Evolutionary conservation across 371 early-diverging fungal genomes (phyloP).

Genomic region (Mortierella sp.): DNA sequence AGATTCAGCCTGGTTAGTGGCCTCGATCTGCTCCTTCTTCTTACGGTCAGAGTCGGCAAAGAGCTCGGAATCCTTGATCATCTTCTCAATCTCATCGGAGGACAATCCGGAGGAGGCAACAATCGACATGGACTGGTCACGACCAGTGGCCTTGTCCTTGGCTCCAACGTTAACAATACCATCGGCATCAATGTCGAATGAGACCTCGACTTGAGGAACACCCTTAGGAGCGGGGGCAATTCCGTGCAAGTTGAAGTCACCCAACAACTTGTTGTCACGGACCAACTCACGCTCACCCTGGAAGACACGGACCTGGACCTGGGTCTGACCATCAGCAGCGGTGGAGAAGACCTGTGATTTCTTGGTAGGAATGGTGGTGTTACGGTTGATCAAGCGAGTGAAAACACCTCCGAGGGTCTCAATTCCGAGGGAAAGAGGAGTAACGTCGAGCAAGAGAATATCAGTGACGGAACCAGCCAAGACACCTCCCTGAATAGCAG

Average conservation of each 20-base stretch:
- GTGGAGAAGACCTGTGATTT: constrained; percentile 99
- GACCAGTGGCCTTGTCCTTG: constrained; percentile 97
- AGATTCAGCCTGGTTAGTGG: constrained; percentile 93
- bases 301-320: constrained; percentile 98
- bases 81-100: constrained; percentile 96
- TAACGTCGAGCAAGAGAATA: constrained; percentile 97
- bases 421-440: constrained; percentile 98
- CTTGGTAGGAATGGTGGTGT: constrained; percentile 99
- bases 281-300: constrained; percentile 99
- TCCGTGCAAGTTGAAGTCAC: constrained; percentile 95
- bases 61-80: constrained; percentile 95
- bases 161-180: constrained; percentile 99
- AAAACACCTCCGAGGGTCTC: constrained; percentile 98
- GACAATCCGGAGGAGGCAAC: constrained; percentile 97
- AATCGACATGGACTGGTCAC: constrained; percentile 97
- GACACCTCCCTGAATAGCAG: constrained; percentile 99
- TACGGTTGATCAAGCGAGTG: constrained; percentile 97
- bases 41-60: constrained; percentile 93
- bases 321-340: constrained; percentile 99
- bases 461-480: constrained; percentile 96
- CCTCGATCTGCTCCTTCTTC: constrained; percentile 95
- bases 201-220: constrained; percentile 94
- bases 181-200: constrained; percentile 99
- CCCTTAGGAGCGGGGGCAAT: constrained; percentile 95
- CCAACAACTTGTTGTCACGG: constrained; percentile 98